Conservation (phyloP, 225 moss, liverwort and hornwort genomes). For the Pleurozium schreberi region DNA sequence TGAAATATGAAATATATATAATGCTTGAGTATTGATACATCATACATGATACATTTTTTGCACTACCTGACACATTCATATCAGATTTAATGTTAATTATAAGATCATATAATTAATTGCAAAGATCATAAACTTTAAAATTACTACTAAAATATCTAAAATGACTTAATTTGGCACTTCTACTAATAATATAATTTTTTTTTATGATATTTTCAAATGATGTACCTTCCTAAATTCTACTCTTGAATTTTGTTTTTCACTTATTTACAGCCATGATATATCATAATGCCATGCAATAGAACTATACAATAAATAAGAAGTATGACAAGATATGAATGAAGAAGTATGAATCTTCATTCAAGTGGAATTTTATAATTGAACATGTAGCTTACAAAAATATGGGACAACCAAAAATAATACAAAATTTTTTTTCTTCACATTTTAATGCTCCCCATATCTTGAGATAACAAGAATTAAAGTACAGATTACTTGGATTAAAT, state of each 20-base stretch:
- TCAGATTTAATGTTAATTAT: too few species aligned
- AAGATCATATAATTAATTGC: too few species aligned
- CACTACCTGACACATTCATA: neutral
- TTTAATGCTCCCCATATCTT: neutral
- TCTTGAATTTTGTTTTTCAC: neutral
- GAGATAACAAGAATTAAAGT: too few species aligned
- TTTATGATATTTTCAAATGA: neutral
- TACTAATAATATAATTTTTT: too few species aligned
- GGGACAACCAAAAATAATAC: too few species aligned
- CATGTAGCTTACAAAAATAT: neutral
- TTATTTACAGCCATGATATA: too few species aligned
- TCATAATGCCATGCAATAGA: neutral
- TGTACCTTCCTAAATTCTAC: accelerated
- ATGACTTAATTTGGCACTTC: too few species aligned
- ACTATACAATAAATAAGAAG: neutral
- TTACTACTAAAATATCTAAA: too few species aligned
- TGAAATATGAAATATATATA: too few species aligned
- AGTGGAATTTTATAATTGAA: neutral
- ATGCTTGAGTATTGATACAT: neutral
- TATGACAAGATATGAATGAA: too few species aligned
- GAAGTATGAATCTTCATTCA: accelerated
- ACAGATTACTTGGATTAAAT: neutral
- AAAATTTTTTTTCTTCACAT: too few species aligned
- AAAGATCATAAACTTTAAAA: neutral
- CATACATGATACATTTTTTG: too few species aligned